A percentile compares a stretch with the other conserved stretches of the same genome.
Evolutionary conservation across 345 rosid genomes (phyloP).

Genomic region (Dipteronia dyeriana): DNA sequence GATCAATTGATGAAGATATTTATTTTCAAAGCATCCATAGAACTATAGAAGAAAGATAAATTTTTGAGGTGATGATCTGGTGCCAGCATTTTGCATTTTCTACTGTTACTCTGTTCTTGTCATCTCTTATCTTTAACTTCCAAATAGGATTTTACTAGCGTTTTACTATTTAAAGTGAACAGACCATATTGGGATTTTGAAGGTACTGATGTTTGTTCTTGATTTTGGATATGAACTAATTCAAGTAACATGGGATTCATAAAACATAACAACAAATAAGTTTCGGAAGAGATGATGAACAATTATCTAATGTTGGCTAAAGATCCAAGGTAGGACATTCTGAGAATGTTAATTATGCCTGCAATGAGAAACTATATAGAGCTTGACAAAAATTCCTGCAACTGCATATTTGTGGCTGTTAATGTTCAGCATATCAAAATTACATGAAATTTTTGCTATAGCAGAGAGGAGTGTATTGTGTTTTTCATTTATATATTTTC

Average conservation of each 20-base stretch:
- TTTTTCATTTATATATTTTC: background rate
- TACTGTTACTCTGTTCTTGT: background rate
- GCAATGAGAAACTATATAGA: too few species aligned
- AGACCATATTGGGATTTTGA: background rate
- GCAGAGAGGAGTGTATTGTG: background rate
- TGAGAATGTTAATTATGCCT: background rate
- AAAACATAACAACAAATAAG: background rate
- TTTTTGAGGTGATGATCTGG: background rate
- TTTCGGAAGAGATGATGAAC: background rate
- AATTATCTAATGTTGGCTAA: background rate
- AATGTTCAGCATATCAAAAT: too few species aligned
- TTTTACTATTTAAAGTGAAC: background rate
- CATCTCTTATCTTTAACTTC: background rate
- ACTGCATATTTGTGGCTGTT: too few species aligned
- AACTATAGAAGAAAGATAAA: background rate
- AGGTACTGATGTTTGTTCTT: background rate
- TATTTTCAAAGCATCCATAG: background rate
- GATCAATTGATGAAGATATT: constrained; percentile 13
- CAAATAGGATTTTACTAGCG: background rate
- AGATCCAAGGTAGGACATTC: background rate
- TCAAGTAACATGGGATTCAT: background rate
- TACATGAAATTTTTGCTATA: background rate
- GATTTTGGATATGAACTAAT: background rate
- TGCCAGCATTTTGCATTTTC: background rate
- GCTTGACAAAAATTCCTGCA: too few species aligned